Evolutionary conservation across 495 filamentous ascomycete species (phyloP).

Genomic region (Astrothelium macrocarpum): DNA sequence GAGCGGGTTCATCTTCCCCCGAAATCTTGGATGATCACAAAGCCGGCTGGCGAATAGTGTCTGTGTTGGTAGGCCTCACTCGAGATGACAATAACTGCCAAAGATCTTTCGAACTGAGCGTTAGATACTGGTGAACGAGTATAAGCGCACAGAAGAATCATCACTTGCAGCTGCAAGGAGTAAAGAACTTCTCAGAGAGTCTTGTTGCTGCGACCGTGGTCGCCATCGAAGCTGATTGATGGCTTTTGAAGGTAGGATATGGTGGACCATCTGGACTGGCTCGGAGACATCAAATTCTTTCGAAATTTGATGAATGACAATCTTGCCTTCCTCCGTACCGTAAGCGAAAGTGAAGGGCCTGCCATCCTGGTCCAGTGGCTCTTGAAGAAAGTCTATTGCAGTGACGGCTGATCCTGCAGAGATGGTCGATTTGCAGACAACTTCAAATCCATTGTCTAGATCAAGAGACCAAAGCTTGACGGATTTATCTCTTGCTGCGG

Average conservation of each 20-base stretch:
- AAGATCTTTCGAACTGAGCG: not conserved
- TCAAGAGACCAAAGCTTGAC: constrained; percentile 64
- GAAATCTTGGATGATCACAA: too few relatives aligned
- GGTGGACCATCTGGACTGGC: constrained; percentile 22
- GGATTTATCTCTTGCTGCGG: constrained; percentile 76
- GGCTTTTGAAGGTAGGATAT: constrained; percentile 50
- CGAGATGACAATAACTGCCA: not conserved
- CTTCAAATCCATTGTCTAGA: constrained; percentile 24
- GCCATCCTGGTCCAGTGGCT: constrained; percentile 27
- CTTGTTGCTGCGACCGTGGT: constrained; percentile 33
- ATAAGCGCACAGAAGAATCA: constrained; percentile 70
- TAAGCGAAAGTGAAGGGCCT: constrained; percentile 48
- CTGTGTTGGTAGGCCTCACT: too few relatives aligned
- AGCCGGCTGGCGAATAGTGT: too few relatives aligned
- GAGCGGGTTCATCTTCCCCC: too few relatives aligned
- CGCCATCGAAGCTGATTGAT: constrained; percentile 72
- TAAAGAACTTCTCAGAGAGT: not conserved
- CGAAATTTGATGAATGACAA: constrained; percentile 37
- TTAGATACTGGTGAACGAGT: constrained; percentile 25
- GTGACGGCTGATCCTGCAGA: constrained; percentile 55
- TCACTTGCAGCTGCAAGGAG: constrained; percentile 75
- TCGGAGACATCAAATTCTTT: constrained; percentile 39
- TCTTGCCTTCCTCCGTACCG: constrained; percentile 51
- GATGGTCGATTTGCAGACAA: constrained; percentile 45
- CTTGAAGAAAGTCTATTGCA: constrained; percentile 58